Evolutionary conservation across 768 basidiomycete genomes (phyloP), one percentile per base, ranked within the genome.

Genomic region (Russula compacta): DNA sequence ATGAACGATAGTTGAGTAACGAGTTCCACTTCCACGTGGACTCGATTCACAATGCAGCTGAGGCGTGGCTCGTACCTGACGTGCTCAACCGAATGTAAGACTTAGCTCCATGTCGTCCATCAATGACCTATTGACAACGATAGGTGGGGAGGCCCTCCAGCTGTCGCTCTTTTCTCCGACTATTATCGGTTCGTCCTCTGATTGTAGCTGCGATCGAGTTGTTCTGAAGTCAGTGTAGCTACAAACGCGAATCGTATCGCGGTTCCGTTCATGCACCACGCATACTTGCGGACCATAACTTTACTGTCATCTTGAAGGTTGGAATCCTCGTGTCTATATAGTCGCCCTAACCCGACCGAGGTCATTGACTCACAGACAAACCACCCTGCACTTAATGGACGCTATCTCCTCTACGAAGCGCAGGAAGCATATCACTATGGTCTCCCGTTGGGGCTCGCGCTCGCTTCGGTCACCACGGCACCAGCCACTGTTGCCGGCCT

Each of bases 341-440:
- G 8, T 14, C 19, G 6, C n/a, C 14, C 7, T 17, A 19, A 9
- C 17, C n/a, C 35, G 36, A 42, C 42, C 40, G 8, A 35, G 40
- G 47, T 42, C 6, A 43, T 14, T 38, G 24, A 36, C 48, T 42
- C 19, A 12, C 51, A 88, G 86, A 85, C 84, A 53, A 84, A 87
- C 66, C 86, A 87, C 65, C 81, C 85, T 1, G 77, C 73, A 2
- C 67, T 84, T 50, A 81, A 92, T 59, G 86, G 86, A 6, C 82
- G 92, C 4, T 85, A 86, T 72, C 78, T 95, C 10, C 69, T 92
- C 21, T 88, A 84, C 65, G 92, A 95, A 71, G 91, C 92, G 4
- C 89, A 91, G 67, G 88, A 89, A 71, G 89, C 87, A 0, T 83
- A 87, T 68, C 87, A 85, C 69, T 91, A 87, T 67, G 90, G 91